These are phyloP conservation scores for Mycosphaerella sp. DNA, from an alignment of 2,329 filamentous ascomycete genomes.

Conservation along the genomic window DNA sequence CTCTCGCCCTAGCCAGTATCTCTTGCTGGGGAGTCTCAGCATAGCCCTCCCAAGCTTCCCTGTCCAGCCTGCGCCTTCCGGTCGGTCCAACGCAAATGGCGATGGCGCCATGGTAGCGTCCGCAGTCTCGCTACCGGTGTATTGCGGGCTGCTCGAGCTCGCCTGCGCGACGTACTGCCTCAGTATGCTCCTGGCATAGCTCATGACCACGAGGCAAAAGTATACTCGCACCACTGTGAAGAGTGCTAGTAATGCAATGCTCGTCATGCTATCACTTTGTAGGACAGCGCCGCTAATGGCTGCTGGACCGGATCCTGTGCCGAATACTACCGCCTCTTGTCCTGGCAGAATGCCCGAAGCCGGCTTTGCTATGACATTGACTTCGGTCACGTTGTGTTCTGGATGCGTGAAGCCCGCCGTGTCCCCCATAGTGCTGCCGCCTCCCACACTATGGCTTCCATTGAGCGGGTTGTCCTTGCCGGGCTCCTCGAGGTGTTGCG, in stretches of 20 bases:
- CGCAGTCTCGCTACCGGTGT: slow-evolving; percentile 38
- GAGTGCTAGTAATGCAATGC: slow-evolving; percentile 66
- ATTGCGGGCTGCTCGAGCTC: slow-evolving; percentile 16
- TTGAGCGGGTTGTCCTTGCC: slow-evolving; percentile 21
- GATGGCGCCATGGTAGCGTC: slow-evolving; percentile 51
- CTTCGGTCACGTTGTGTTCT: slow-evolving; percentile 52
- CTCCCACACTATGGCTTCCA: slow-evolving; percentile 42
- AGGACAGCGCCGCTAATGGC: slow-evolving; percentile 58
- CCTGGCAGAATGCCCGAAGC: slow-evolving; percentile 42
- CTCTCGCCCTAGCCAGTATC: slow-evolving; percentile 72
- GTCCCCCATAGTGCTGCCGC: slow-evolving; percentile 53
- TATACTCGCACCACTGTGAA: slow-evolving; percentile 75
- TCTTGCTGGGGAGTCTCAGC: slow-evolving; percentile 60
- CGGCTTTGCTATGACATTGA: slow-evolving; percentile 49
- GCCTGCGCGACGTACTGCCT: slow-evolving; percentile 55
- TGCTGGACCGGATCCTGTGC: slow-evolving; percentile 34
- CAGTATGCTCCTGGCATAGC: slow-evolving; percentile 71
- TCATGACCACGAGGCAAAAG: slow-evolving; percentile 76
- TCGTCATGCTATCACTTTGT: slow-evolving; percentile 63
- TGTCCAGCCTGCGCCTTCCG: slow-evolving; percentile 72
- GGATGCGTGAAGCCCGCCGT: slow-evolving; percentile 61
- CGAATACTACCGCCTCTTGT: slow-evolving; percentile 50
- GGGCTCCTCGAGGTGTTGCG: slow-evolving; percentile 47
- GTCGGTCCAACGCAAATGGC: slow-evolving; percentile 62
- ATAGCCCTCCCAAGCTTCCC: slow-evolving; percentile 74